Evolutionary conservation across 2,329 filamentous ascomycete species (phyloP), one percentile per base, ranked within the genome.

Genomic region (Aureobasidium leucospermi): DNA sequence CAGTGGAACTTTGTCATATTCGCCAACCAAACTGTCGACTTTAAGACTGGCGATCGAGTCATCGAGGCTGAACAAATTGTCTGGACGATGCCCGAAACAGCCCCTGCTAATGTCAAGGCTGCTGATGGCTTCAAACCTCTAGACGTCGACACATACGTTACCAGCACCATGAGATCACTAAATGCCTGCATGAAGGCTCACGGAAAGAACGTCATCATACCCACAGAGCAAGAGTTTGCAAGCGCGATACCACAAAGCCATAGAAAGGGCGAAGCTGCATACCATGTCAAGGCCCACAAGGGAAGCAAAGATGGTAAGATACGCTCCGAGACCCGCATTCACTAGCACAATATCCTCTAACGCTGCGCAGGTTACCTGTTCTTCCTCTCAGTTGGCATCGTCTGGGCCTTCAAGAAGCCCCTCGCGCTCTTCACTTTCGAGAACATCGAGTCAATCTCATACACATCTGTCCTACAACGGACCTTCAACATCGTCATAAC

Each of bases 351-450:
- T 29, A 11, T 6, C 6, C 15, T 34, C 53, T 59, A 38, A 63
- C 38, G 13, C 5, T 8, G 1, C 10, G 9, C 61, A 84, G 83
- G 84, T 41, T 86, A 82, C 66, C 76, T 87, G 13, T 86, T 84
- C 74, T 80, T 86, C 68, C 77, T 85, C 10, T 76, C 80, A 19
- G 79, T 76, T 8, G 84, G 84, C 34, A 82, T 87, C 49, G 70
- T 86, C 42, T 86, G 82, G 67, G 84, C 81, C 42, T 86, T 85
- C 76, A 86, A 85, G 67, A 87, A 86, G 66, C 84, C 84, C 0
- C 73, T 87, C 28, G 69, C 80, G 8, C 86, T 83, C 72, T 85
- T 86, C 67, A 77, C 82, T 8, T 85, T 86, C 62, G 77, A 79
- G 49, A 74, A 76, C 38, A 77, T 87, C 60, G 80, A 81, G 55